Evolutionary conservation across 768 basidiomycete genomes (phyloP), one percentile per base, ranked within the genome.

Genomic region (Gymnopilus junonius): DNA sequence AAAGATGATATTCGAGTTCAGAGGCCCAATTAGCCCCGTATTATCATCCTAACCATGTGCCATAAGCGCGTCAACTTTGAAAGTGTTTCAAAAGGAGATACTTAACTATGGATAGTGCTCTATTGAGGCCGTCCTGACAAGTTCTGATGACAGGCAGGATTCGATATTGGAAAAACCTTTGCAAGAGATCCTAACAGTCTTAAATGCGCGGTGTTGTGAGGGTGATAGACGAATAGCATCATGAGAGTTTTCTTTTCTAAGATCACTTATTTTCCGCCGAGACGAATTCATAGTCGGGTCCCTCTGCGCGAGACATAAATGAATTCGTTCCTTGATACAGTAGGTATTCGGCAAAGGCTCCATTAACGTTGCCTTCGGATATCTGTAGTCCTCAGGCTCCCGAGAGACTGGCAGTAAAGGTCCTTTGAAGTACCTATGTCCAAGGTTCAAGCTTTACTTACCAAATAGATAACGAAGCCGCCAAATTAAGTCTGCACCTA

Each of bases 31-130:
- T 67, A 67, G 63, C 42, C 58, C 32, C 50, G 50, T 51, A 55
- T 61, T 63, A 63, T 55, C 58, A 56, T 31, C 59, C 37, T 48
- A 50, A 61, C 67, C 62, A 68, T 68, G 64, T 68, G 64, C 62
- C 64, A 65, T 68, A 65, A 65, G 62, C 64, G 62, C 65, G 62
- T 59, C 58, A 62, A 63, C 58, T 56, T 64, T 64, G 63, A 55
- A 63, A 64, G 56, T 46, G 45, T 54, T 59, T 55, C 67, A 62
- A 65, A 70, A 67, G 65, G 69, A 60, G 69, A 45, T 68, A 67
- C 46, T 50, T 40, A 11, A 46, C 53, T 61, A 61, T 62, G 55
- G 59, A 58, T 58, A 62, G 37, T 39, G 61, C 63, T 63, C 59
- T 65, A 64, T 59, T 58, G 58, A 55, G 56, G 56, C 69, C 67